phyloP scores from a whole-genome alignment of 2,329 filamentous ascomycete species.

The Sporothrix humicola region DNA sequence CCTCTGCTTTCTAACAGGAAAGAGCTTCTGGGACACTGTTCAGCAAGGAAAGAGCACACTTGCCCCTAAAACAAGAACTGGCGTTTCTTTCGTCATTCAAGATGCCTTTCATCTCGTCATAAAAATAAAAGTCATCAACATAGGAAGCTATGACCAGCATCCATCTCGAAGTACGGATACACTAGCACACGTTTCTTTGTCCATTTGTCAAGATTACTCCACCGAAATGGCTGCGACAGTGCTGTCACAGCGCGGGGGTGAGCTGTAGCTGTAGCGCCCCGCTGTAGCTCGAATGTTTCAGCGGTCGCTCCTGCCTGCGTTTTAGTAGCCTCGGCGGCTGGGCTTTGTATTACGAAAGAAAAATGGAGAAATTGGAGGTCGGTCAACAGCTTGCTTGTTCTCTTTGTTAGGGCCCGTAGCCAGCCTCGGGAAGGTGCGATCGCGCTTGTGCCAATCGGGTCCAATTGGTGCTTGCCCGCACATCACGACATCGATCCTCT shows the following conservation, averaged over 20 bases:
- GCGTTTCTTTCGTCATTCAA: too few species aligned
- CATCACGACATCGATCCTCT: constrained; percentile 27
- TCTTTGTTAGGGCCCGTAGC: background rate
- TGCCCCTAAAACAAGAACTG: too few species aligned
- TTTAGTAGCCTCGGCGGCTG: background rate
- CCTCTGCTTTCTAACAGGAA: background rate
- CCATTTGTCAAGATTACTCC: background rate
- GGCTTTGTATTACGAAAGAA: constrained; percentile 29
- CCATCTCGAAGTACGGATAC: background rate
- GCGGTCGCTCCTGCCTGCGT: background rate
- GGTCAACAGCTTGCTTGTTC: too few species aligned
- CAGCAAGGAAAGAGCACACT: too few species aligned
- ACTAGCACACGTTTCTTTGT: background rate
- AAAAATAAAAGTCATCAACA: background rate
- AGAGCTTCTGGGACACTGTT: background rate
- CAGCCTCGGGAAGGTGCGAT: constrained; percentile 22
- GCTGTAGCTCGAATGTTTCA: constrained; percentile 12
- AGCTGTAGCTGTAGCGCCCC: background rate
- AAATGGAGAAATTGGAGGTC: background rate
- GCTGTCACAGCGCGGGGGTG: constrained; percentile 2
- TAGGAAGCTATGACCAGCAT: constrained; percentile 21
- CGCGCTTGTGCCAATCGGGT: constrained; percentile 19
- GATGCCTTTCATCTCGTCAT: too few species aligned
- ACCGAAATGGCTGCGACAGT: background rate
- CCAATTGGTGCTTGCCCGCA: constrained; percentile 17